A percentile compares a stretch with the other conserved stretches of the same genome.
Conservation (phyloP, 176 grass and related monocot genomes). For the Puccinellia tenuiflora region DNA sequence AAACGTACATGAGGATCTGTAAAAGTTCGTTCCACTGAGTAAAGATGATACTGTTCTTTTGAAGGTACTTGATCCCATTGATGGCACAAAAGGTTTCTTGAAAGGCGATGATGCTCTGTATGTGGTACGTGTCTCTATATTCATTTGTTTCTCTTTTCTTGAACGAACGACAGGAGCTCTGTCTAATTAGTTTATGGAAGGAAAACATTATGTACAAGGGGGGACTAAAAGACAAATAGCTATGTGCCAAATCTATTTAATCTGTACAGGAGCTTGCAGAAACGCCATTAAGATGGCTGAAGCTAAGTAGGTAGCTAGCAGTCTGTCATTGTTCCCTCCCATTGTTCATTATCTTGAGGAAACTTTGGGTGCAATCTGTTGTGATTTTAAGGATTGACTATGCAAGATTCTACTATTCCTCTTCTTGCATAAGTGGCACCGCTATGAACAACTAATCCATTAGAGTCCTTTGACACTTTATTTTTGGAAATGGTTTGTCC, state of each 20-base stretch:
- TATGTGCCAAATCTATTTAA: not conserved
- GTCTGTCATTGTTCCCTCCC: not conserved
- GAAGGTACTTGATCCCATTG: conserved; percentile 98
- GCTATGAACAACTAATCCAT: not conserved
- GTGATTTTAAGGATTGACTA: not conserved
- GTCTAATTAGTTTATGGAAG: not conserved
- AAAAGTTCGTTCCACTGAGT: conserved; percentile 3
- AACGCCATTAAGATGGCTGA: not conserved
- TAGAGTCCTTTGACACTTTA: not conserved
- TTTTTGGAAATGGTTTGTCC: not conserved
- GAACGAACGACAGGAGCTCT: not conserved
- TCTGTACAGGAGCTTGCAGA: not conserved
- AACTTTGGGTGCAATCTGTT: not conserved
- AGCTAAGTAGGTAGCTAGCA: not conserved
- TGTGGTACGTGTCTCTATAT: conserved; percentile 56
- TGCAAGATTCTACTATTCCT: not conserved
- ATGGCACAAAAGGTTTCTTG: conserved; percentile 86
- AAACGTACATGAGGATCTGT: not conserved
- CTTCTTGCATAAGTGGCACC: not conserved
- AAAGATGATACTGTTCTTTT: conserved; percentile 13
- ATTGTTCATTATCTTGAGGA: not conserved
- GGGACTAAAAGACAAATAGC: not conserved
- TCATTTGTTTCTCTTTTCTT: not conserved
- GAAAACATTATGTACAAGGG: not conserved
- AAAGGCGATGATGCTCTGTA: conserved; percentile 79